Evolutionary conservation across 306 rosid species (phyloP), one percentile per base, ranked within the genome.

Genomic region (Pyrus bretschneideri): DNA sequence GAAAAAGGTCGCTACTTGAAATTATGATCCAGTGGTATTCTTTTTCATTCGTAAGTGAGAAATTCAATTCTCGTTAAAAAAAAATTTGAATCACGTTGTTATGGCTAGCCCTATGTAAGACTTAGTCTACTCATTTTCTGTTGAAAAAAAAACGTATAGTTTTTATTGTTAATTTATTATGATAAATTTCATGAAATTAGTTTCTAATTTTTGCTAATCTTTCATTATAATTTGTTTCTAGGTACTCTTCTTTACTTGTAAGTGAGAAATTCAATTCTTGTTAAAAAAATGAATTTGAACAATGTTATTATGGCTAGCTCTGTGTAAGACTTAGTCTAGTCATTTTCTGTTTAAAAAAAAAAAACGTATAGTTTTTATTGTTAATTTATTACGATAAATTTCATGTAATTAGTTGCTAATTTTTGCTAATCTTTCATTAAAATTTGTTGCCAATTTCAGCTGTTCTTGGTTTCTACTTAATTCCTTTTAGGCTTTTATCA

Each of bases 401-500:
- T 42, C 8, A 59, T 29, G 19, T 15, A 14, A 69, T 31, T 44
- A 44, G 22, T 51, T 62, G 77, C 30, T 46, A 54, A 52, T 11
- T 51, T 17, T 18, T 13, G 54, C 3, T 49, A 49, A 49, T 49
- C 33, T 31, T 31, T 31, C 35, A 1, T 6, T 15, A 15, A 10
- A 4, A 27, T 31, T 74, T 30, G 17, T 74, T 44, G 17, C 55
- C 17, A 51, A 51, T 51, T 17, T 4, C 18, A 4, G 77, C 69
- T 31, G 35, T 4, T 44, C n/a, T 52, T 25, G 69, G 54, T 72
- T 29, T 19, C 69, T 71, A 30, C 64, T 74, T 49, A 45, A 71
- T 73, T 82, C 19, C 74, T 63, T 62, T 25, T 25, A 25, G 27
- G 27, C 27, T 25, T 25, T 74, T 54, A 40, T 77, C 67, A 17